These are phyloP conservation scores for Venturia effusa DNA, from an alignment of 2,329 filamentous ascomycete genomes.

Conservation along the genomic window DNA sequence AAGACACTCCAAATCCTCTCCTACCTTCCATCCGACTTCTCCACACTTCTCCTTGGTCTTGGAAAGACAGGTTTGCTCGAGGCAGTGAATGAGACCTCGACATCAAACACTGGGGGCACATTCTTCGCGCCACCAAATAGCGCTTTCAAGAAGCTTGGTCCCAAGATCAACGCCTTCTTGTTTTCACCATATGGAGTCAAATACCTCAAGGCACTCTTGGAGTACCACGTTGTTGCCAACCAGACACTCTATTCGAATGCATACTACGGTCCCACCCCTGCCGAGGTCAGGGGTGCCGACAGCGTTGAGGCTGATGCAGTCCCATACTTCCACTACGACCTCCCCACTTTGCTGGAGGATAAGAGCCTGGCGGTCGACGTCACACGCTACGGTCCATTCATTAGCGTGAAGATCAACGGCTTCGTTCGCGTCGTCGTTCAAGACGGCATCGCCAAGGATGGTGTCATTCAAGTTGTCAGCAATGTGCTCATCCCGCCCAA, in stretches of 20 bases:
- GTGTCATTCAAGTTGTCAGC: conserved; percentile 69
- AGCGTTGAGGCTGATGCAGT: conserved; percentile 10
- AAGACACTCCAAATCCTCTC: conserved; percentile 52
- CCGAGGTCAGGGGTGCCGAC: conserved; percentile 16
- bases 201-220: conserved; percentile 66
- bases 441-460: conserved; percentile 66
- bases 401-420: conserved; percentile 66
- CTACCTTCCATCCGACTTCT: conserved; percentile 59
- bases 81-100: conserved; percentile 41
- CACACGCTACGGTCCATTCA: conserved; percentile 53
- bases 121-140: conserved; percentile 72
- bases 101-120: conserved; percentile 51
- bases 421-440: conserved; percentile 53
- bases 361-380: conserved; percentile 63
- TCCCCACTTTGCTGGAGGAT: conserved; percentile 60
- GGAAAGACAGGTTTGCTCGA: conserved; percentile 61
- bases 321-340: conserved; percentile 52
- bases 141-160: conserved; percentile 68
- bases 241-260: conserved; percentile 76
- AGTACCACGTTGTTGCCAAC: conserved; percentile 68
- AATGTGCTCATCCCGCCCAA: conserved; percentile 68
- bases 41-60: conserved; percentile 65
- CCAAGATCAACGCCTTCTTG: conserved; percentile 67
- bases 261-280: conserved; percentile 47
- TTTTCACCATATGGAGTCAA: conserved; percentile 66